A percentile compares a stretch with the other conserved stretches of the same genome.
Conservation (phyloP, 2,329 filamentous ascomycete species). For the Drechslerella coelobrocha region DNA sequence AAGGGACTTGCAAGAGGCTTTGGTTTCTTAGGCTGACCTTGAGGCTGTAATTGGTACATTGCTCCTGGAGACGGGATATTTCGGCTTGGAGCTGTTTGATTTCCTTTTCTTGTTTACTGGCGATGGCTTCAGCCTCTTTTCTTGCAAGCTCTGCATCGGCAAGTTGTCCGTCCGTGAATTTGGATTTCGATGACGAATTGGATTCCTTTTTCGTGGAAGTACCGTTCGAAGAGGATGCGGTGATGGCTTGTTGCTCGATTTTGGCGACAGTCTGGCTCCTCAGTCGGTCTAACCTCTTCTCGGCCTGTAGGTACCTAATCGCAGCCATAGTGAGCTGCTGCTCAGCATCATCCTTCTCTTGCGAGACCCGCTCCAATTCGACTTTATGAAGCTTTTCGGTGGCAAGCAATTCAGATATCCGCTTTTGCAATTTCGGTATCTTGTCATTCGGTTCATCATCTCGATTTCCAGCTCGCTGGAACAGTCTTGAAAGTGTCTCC, state of each 20-base stretch:
- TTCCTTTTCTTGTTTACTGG: constrained; percentile 86
- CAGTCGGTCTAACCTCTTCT: constrained; percentile 88
- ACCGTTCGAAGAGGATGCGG: constrained; percentile 62
- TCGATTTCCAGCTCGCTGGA: constrained; percentile 64
- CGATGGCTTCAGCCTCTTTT: constrained; percentile 76
- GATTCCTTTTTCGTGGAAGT: constrained; percentile 58
- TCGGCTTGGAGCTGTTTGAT: constrained; percentile 79
- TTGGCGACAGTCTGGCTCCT: constrained; percentile 91
- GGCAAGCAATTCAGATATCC: constrained; percentile 76
- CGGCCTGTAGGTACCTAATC: constrained; percentile 89
- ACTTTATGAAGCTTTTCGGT: constrained; percentile 80
- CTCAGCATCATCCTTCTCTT: constrained; percentile 83
- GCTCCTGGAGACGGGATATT: constrained; percentile 74
- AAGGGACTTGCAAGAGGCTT: constrained; percentile 33
- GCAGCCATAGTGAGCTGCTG: constrained; percentile 88
- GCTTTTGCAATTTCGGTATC: constrained; percentile 73
- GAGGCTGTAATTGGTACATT: constrained; percentile 74
- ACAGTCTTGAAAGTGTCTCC: constrained; percentile 71
- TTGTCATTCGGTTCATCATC: constrained; percentile 66
- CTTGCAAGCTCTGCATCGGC: constrained; percentile 77
- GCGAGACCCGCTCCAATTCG: constrained; percentile 75
- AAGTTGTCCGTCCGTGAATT: constrained; percentile 65
- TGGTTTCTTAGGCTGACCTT: constrained; percentile 54
- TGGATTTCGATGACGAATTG: constrained; percentile 63
- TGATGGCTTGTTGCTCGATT: constrained; percentile 83